These are phyloP conservation scores for Sugiyamaella floridensis DNA, from an alignment of 805 yeast species.

Conservation along the genomic window DNA sequence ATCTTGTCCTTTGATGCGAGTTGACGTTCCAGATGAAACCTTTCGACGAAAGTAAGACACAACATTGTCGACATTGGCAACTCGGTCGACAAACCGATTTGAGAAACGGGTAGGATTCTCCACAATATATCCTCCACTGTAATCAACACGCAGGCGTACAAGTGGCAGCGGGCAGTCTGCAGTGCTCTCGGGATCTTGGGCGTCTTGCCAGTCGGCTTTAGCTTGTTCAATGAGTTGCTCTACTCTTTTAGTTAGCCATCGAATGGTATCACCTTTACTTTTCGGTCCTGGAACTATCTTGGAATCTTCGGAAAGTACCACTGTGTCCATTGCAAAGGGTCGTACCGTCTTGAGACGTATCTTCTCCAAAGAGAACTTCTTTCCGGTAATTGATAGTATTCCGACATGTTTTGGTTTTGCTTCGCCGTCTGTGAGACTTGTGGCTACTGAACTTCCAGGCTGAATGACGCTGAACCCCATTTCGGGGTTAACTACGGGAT, in stretches of 20 bases:
- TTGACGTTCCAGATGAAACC: slow-evolving; percentile 16
- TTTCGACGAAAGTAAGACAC: slow-evolving; percentile 58
- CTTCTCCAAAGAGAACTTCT: slow-evolving; percentile 49
- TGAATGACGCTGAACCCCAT: slow-evolving; percentile 73
- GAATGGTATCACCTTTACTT: slow-evolving; percentile 52
- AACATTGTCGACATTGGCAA: slow-evolving; percentile 87
- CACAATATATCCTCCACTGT: slow-evolving; percentile 83
- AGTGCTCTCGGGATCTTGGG: slow-evolving; percentile 17
- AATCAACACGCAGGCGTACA: slow-evolving; percentile 76
- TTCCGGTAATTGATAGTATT: slow-evolving; percentile 56
- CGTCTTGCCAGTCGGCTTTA: slow-evolving; percentile 39
- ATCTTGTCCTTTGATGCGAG: slow-evolving; percentile 12
- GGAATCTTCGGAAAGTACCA: slow-evolving; percentile 46
- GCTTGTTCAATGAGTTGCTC: slow-evolving; percentile 62
- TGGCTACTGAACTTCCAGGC: slow-evolving; percentile 92
- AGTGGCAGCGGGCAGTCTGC: slow-evolving; percentile 66
- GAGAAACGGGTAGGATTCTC: slow-evolving; percentile 88
- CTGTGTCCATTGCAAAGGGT: slow-evolving; percentile 71
- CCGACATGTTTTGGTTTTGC: slow-evolving; percentile 68
- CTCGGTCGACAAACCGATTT: slow-evolving; percentile 79
- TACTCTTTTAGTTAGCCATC: slow-evolving; percentile 55
- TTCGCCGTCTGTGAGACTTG: slow-evolving; percentile 83
- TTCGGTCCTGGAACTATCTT: slow-evolving; percentile 55
- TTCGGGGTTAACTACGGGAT: slow-evolving; percentile 46
- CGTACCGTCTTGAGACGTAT: slow-evolving; percentile 65